A percentile compares a stretch with the other conserved stretches of the same genome.
Evolutionary conservation across 169 alveolate species (phyloP).

Genomic region (Eimeria tenella): DNA sequence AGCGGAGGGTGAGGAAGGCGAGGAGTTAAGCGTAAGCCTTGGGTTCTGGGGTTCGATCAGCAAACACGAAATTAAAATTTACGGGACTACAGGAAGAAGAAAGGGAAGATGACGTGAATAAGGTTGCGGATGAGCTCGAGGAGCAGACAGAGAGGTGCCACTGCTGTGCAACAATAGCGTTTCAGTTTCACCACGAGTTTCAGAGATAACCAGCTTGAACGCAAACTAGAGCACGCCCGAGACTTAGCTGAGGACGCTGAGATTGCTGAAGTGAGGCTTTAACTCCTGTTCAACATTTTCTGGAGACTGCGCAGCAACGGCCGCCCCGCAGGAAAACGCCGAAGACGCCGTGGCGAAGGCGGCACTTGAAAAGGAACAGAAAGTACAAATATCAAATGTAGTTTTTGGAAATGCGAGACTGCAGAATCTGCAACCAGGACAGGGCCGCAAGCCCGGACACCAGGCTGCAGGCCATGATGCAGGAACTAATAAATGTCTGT

Average conservation of each 20-base stretch:
- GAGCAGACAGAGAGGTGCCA: slow-evolving; percentile 31
- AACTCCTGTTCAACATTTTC: neutral
- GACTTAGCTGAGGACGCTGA: slow-evolving; percentile 78
- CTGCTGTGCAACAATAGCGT: too few species aligned
- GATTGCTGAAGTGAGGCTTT: slow-evolving; percentile 61
- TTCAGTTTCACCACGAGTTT: neutral
- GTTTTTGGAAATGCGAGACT: neutral
- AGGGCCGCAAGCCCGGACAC: slow-evolving; percentile 70
- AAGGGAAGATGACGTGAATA: slow-evolving; percentile 50
- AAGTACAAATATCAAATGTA: neutral
- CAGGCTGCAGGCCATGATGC: slow-evolving; percentile 64
- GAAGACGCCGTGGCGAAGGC: slow-evolving; percentile 72
- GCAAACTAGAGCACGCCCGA: slow-evolving; percentile 58
- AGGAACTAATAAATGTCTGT: slow-evolving; percentile 67
- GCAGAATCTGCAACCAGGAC: neutral
- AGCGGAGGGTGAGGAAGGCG: neutral
- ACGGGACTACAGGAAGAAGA: slow-evolving; percentile 33
- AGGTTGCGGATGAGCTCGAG: slow-evolving; percentile 62
- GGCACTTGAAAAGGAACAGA: slow-evolving; percentile 70
- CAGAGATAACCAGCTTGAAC: slow-evolving; percentile 59
- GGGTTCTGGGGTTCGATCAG: neutral
- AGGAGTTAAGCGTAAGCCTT: slow-evolving; percentile 12
- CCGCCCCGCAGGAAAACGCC: slow-evolving; percentile 58
- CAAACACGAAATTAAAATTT: neutral
- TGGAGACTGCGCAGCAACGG: neutral